Evolutionary conservation across 305 asterid species (phyloP).

Genomic region (Fraxinus nigra): DNA sequence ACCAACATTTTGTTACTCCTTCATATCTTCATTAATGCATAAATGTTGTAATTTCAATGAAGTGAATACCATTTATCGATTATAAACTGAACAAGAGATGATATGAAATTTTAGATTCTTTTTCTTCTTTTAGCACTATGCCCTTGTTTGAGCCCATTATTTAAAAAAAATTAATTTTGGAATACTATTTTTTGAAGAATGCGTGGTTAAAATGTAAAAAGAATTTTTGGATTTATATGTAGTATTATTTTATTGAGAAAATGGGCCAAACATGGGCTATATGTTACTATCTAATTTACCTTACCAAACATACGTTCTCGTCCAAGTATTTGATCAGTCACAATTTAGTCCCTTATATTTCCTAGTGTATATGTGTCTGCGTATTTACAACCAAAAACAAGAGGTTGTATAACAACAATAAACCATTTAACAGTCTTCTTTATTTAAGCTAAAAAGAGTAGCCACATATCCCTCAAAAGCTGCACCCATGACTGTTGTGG

Average conservation of each 20-base stretch:
- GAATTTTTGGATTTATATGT: too few species aligned
- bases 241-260: too few species aligned
- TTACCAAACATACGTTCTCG: neutral
- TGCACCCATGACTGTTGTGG: conserved; percentile 66
- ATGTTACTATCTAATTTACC: neutral
- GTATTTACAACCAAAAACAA: neutral
- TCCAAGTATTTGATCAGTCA: neutral
- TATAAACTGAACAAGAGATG: neutral
- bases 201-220: too few species aligned
- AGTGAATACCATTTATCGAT: neutral
- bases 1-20: neutral
- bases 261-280: too few species aligned
- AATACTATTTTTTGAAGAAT: too few species aligned
- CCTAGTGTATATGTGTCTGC: neutral
- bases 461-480: conserved; percentile 63
- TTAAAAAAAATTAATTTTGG: too few species aligned
- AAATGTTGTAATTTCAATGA: neutral
- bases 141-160: too few species aligned
- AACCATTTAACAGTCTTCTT: conserved; percentile 12
- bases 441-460: conserved; percentile 33
- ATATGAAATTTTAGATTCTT: neutral
- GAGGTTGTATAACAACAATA: neutral
- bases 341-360: neutral
- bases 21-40: neutral
- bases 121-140: neutral